Evolutionary conservation across 208 protist species (phyloP).

Genomic region (Lotmaria passim): DNA sequence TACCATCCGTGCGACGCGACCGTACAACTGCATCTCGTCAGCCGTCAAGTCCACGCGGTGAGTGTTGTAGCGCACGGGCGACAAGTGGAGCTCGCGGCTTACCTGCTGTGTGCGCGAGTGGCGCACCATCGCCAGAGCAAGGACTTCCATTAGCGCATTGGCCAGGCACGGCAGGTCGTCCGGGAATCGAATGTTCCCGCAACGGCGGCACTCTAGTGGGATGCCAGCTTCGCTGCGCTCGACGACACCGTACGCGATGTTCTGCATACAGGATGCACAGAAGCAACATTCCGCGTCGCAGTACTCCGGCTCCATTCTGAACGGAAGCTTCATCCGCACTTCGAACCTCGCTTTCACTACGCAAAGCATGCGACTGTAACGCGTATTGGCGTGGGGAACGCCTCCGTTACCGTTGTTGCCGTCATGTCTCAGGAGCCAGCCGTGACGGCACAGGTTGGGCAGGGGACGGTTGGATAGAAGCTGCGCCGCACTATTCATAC

Average conservation of each 20-base stretch:
- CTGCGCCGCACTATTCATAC: slow-evolving; percentile 22
- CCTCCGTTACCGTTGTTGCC: too few relatives aligned
- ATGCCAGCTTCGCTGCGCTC: not conserved
- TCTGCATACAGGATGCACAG: slow-evolving; percentile 18
- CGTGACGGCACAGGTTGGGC: not conserved
- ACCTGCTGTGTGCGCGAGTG: slow-evolving; percentile 50
- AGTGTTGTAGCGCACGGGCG: slow-evolving; percentile 22
- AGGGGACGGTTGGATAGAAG: slow-evolving; percentile 1
- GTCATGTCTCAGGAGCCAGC: slow-evolving; percentile 5
- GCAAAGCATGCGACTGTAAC: not conserved
- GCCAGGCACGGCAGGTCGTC: slow-evolving; percentile 13
- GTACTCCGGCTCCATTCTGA: not conserved
- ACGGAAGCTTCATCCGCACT: not conserved
- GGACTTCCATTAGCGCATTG: slow-evolving; percentile 24
- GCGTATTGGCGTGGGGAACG: not conserved
- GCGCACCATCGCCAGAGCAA: slow-evolving; percentile 44
- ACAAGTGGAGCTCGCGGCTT: slow-evolving; percentile 36
- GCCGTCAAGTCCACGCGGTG: slow-evolving; percentile 19
- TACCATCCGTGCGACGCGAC: slow-evolving; percentile 35
- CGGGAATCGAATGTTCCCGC: not conserved
- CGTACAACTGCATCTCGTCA: slow-evolving; percentile 48
- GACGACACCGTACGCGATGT: slow-evolving; percentile 2
- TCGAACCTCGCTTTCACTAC: not conserved
- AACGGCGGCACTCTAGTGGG: slow-evolving; percentile 2
- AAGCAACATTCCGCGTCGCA: slow-evolving; percentile 5